Evolutionary conservation across 352 stramenopile species (phyloP), one percentile per base, ranked within the genome.

Genomic region (Globisporangium viniferum): DNA sequence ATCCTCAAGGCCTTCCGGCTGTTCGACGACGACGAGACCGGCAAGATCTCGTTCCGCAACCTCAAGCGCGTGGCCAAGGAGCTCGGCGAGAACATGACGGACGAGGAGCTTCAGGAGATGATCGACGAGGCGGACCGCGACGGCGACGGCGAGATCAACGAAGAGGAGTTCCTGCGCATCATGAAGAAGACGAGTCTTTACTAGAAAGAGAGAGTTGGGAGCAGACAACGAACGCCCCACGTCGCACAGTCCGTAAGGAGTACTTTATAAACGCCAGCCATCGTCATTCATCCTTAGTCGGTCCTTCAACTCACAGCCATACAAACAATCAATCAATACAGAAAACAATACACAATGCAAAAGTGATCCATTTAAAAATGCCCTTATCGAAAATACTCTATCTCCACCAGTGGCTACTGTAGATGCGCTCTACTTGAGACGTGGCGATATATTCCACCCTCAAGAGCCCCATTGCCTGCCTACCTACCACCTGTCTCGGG

Each of bases 51-150:
- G 18, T 93, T 99, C 67, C 84, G 92, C 64, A 99, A 99, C 81
- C 84, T 99, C 65, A 99, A 98, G 79, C 88, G 96, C 51, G 97
- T 99, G 48, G 96, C 96, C 6, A 98, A 98, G 70, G 97, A 99
- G 73, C 82, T 99, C 5, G 97, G 97, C 35, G 96, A 99, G 82
- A 98, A 95, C 68, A 98, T 98, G 93, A 98, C 90, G 59, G 96
- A 99, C 81, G 95, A 97, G 59, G 97, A 99, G 76, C 80, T 99
- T 49, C 86, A 98, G 69, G 97, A 99, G 74, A 99, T 99, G 97
- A 99, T 99, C 74, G 96, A 99, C 72, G 86, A 98, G 59, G 97
- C 97, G 27, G 96, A 99, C 72, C 88, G 86, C 9, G 96, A 99
- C 76, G 84, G 95, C 53, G 97, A 99, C 76, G 95, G 96, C 31